Evolutionary conservation across 495 filamentous ascomycete genomes (phyloP), one percentile per base, ranked within the genome.

Genomic region (Aspergillus leporis): DNA sequence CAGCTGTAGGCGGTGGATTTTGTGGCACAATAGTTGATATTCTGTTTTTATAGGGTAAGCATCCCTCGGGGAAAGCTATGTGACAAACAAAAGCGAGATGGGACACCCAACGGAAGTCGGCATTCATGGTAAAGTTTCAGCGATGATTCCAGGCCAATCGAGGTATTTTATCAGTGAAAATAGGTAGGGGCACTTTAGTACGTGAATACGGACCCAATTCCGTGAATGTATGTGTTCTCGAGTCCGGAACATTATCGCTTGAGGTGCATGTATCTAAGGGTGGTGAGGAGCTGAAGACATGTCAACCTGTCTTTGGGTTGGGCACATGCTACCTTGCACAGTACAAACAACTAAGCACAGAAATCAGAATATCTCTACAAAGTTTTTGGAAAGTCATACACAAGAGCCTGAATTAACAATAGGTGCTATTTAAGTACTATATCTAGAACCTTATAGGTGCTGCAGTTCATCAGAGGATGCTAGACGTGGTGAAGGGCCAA

Each of bases 211-310:
- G 5, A 14, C 34, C 10, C 3, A 18, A 19, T 2, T n/a, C 41
- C 9, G 41, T 45, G 41, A 14, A 1, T 10, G 8, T 45, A 14
- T 9, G 41, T 45, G 41, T 45, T 45, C 41, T 18, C 18, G 5
- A 2, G 41, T 19, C 41, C 41, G 41, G 41, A 9, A 45, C 2
- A 45, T 45, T 47, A 23, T 47, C 43, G 43, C 19, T 23, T 13
- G 43, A 21, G 43, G 19, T 47, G 43, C 43, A 47, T 47, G 43
- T 19, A 47, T 23, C 43, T 47, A 23, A 47, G 43, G 43, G 21
- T 8, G 43, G 43, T 47, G 13, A 47, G 43, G 21, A 47, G 2
- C 19, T 8, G 19, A 19, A 47, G 43, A 47, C 43, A 21, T 47
- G 43, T 47, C 43, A 47, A 22, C 1, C 19, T 13, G 10, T 47